Base-by-base conservation (phyloP, 202 grass and related monocot genomes). In the Sporobolus alterniflorus region DNA sequence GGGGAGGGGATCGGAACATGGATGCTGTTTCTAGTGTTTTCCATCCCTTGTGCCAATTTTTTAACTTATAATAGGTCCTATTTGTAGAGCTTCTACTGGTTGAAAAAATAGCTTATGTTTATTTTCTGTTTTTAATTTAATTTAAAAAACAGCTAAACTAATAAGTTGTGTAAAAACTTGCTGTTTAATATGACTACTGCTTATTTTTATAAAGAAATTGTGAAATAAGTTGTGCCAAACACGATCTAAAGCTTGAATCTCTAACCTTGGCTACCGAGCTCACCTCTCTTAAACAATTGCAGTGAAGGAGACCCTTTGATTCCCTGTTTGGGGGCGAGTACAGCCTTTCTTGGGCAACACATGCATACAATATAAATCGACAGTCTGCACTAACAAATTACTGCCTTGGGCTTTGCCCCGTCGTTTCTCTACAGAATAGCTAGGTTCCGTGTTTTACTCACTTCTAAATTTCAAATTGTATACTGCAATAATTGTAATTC, bases 21-120 rank as follows among this genome's bases (percentile, higher is more conserved):
- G 95, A 86, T 94, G 95, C 95, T 94, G 90, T 94, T 97, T 94
- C 88, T 97, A 93, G 95, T 97, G 92, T 87, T 97, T 94, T 92
- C 88, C 95, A 93, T 78, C 88, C 80, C 84, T 76, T 91, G 87
- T 88, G 79, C 74, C 43, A 79, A 75, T 86, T 85, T 95, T 95
- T 87, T 90, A 86, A 91, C 89, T 91, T 85, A 87, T 72, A 84
- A 90, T n/a, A n/a, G n/a, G n/a, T n/a, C n/a, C n/a, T n/a, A n/a
- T n/a, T n/a, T n/a, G n/a, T n/a, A n/a, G n/a, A n/a, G n/a, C n/a
- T n/a, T n/a, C n/a, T n/a, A n/a, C n/a, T n/a, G n/a, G n/a, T n/a
- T n/a, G n/a, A n/a, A n/a, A n/a, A n/a, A n/a, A n/a, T n/a, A n/a
- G n/a, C n/a, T n/a, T n/a, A n/a, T n/a, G n/a, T n/a, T n/a, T n/a